phyloP scores from a whole-genome alignment of 2,329 filamentous ascomycete species.

The Venturia carpophila region DNA sequence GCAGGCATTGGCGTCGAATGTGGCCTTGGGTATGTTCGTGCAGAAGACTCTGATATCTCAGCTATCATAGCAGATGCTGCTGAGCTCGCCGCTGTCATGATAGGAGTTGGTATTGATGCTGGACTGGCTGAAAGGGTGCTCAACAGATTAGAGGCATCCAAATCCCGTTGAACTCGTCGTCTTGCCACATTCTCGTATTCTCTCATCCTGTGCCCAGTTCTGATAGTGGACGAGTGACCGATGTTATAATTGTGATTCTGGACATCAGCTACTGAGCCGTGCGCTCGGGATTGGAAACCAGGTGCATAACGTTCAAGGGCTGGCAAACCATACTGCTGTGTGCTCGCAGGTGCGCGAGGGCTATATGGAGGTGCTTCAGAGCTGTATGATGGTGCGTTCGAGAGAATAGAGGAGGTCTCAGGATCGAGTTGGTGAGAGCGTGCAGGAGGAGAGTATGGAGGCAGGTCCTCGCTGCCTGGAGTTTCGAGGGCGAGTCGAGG shows the following conservation, averaged over 20 bases:
- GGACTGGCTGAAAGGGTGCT: conserved; percentile 21
- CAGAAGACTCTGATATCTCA: conserved; percentile 1
- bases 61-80: conserved; percentile 1
- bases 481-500: conserved; percentile 11
- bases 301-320: conserved; percentile 23
- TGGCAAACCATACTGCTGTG: conserved; percentile 12
- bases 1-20: neutral
- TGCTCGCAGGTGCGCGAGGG: conserved; percentile 33
- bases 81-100: neutral
- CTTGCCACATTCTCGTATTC: conserved; percentile 58
- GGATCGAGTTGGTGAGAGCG: conserved; percentile 40
- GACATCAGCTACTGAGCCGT: conserved; percentile 22
- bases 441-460: conserved; percentile 24
- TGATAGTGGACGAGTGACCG: conserved; percentile 51
- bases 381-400: conserved; percentile 59
- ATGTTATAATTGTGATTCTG: conserved; percentile 42
- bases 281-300: conserved; percentile 24
- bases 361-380: conserved; percentile 59
- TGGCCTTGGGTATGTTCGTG: neutral
- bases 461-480: conserved; percentile 25
- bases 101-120: conserved; percentile 5
- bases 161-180: conserved; percentile 38
- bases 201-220: conserved; percentile 48
- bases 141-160: neutral
- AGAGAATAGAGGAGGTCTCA: conserved; percentile 59